A percentile compares a stretch with the other conserved stretches of the same genome.
These are phyloP conservation scores for Porphyra umbilicalis DNA, from an alignment of 31 red algal species.

Conservation along the genomic window DNA sequence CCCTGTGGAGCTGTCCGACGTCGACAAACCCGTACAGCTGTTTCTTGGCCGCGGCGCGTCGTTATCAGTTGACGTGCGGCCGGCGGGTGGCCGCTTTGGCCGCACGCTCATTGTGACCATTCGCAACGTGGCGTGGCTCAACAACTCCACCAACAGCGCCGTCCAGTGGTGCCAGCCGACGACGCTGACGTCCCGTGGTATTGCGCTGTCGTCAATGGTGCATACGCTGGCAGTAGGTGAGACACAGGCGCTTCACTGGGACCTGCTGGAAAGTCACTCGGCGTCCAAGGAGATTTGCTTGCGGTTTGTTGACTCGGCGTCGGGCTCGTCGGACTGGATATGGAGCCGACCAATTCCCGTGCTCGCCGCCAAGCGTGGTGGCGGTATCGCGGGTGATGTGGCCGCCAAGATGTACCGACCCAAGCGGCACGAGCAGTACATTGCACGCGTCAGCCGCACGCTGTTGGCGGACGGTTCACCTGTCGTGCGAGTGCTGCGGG, in stretches of 20 bases:
- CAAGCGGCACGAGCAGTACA: slow-evolving; percentile 85
- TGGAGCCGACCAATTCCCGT: slow-evolving; percentile 70
- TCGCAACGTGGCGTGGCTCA: slow-evolving; percentile 57
- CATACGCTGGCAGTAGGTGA: slow-evolving; percentile 33
- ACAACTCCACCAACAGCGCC: slow-evolving; percentile 30
- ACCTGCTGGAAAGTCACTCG: slow-evolving; percentile 20
- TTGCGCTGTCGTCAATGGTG: slow-evolving; percentile 30
- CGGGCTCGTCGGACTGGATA: slow-evolving; percentile 64
- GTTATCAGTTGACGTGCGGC: slow-evolving; percentile 40
- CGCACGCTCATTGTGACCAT: slow-evolving; percentile 31
- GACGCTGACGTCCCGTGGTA: slow-evolving; percentile 46
- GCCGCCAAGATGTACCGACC: slow-evolving; percentile 87
- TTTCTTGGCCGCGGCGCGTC: slow-evolving; percentile 29
- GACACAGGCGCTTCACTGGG: slow-evolving; percentile 50
- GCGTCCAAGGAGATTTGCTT: slow-evolving; percentile 31
- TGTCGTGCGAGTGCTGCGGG: slow-evolving; percentile 38
- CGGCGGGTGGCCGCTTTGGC: slow-evolving; percentile 19
- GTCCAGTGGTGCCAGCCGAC: slow-evolving; percentile 60
- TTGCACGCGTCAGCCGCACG: slow-evolving; percentile 56
- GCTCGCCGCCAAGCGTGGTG: slow-evolving; percentile 6
- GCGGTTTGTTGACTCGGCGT: slow-evolving; percentile 21
- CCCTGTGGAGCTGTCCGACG: slow-evolving; percentile 32
- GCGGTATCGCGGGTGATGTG: slow-evolving; percentile 57
- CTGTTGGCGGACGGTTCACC: slow-evolving; percentile 34
- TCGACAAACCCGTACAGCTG: slow-evolving; percentile 44